phyloP scores from a whole-genome alignment of 192 early-diverging fungal species.

The Backusella luteola region DNA sequence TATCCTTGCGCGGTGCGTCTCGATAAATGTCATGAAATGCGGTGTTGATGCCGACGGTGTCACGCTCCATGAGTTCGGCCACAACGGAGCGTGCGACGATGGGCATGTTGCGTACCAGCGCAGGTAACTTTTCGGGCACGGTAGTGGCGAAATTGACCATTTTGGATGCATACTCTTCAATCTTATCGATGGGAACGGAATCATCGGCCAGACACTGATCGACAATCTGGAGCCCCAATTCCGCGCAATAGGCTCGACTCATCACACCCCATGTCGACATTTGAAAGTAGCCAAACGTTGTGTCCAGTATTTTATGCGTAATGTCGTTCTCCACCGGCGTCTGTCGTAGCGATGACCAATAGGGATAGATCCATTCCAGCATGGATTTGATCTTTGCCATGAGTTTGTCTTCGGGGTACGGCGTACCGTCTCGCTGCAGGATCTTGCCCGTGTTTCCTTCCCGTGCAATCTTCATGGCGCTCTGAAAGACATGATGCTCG shows the following conservation, averaged over 20 bases:
- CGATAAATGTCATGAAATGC: neutral
- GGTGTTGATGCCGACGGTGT: neutral
- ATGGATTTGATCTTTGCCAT: slow-evolving; percentile 20
- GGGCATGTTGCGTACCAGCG: neutral
- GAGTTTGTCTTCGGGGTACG: slow-evolving; percentile 23
- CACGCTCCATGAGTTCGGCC: neutral
- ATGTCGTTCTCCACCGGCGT: slow-evolving; percentile 4
- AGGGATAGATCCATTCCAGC: slow-evolving; percentile 27
- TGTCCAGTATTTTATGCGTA: slow-evolving; percentile 23
- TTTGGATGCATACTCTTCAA: slow-evolving; percentile 26
- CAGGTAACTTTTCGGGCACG: neutral
- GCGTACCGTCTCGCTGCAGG: slow-evolving; percentile 19
- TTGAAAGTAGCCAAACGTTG: slow-evolving; percentile 32
- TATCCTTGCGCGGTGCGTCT: neutral
- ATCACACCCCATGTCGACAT: slow-evolving; percentile 11
- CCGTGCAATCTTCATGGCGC: slow-evolving; percentile 22
- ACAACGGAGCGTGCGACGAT: neutral
- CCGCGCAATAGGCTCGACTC: slow-evolving; percentile 13
- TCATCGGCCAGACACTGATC: slow-evolving; percentile 8
- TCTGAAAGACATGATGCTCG: slow-evolving; percentile 14
- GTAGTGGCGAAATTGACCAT: neutral
- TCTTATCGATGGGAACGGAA: slow-evolving; percentile 2
- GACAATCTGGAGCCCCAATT: slow-evolving; percentile 25
- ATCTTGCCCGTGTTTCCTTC: slow-evolving; percentile 18
- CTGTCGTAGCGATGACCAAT: slow-evolving; percentile 15